Evolutionary conservation across 139 green algal genomes (phyloP), one percentile per base, ranked within the genome.

Genomic region (Gonium pectorale): DNA sequence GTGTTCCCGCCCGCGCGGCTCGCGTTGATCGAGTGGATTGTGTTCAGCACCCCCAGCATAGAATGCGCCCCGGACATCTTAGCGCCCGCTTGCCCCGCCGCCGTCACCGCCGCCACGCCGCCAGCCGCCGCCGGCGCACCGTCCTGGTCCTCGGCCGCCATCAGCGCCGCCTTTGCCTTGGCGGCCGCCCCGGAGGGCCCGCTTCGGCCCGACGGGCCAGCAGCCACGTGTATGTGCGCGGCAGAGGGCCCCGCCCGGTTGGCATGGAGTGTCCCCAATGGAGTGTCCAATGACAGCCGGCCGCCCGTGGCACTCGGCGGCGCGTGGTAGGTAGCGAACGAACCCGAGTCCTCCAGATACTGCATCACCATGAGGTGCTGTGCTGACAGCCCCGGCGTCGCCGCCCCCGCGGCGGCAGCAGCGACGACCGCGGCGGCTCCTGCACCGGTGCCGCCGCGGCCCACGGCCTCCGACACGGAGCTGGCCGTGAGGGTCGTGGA

Each of bases 321-420:
- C 29, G 60, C 41, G 3, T 52, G 71, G 51, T 44, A 67, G 33
- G 31, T 56, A 19, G 59, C 75, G 43, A 40, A 60, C 5, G 75
- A 82, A 13, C 75, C 75, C n/a, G 59, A 72, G n/a, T 82, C 75
- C 41, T 82, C 75, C 43, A 82, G 60, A 59, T 82, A 82, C 75
- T 82, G 75, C 59, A 82, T 71, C 75, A 82, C 75, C 75, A 82
- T 82, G 4, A 82, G 59, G 31, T 82, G 75, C 75, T 82, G 75
- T 15, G 75, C 29, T 13, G 75, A 82, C 59, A 82, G 75, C 7
- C 40, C 72, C 11, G 72, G 72, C 51, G 19, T n/a, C 40, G 35
- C 3, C 24, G 52, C 22, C 73, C 35, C 52, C 21, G 51, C 2
- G 11, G 44, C 17, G 6, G 2, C 71, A 11, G 22, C 49, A 43